Percentiles rank a stretch among this genome's conserved stretches.
Evolutionary conservation across 257 asterid genomes (phyloP).

Genomic region (Solanum pimpinellifolium): DNA sequence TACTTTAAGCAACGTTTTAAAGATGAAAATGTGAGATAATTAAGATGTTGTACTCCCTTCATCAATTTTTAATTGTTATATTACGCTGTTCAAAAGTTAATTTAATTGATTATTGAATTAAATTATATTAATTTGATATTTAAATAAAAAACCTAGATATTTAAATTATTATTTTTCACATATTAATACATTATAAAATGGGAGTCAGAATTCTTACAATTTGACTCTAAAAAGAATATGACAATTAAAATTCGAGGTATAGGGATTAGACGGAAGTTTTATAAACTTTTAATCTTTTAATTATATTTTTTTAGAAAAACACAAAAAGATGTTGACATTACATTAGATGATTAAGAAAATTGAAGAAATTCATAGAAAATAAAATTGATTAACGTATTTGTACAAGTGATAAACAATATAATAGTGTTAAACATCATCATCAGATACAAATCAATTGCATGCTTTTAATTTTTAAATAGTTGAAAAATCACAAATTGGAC

Average conservation of each 20-base stretch:
- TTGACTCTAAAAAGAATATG: no score
- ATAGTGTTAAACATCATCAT: background rate
- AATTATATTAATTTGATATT: no score
- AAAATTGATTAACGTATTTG: background rate
- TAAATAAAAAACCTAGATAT: no score
- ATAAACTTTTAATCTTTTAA: no score
- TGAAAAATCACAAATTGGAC: background rate
- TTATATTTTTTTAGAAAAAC: background rate
- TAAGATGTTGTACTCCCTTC: no score
- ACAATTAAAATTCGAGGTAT: no score
- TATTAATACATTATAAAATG: no score
- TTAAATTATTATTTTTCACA: no score
- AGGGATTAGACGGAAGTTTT: background rate
- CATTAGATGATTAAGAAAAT: background rate
- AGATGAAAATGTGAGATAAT: no score
- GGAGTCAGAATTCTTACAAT: fast-evolving
- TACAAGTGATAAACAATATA: background rate
- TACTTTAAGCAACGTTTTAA: background rate
- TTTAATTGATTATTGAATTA: no score
- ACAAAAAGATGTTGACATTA: background rate
- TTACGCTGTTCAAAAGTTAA: fast-evolving
- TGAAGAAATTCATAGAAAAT: background rate
- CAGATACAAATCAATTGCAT: background rate
- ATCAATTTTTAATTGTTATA: no score
- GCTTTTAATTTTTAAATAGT: no score